Evolutionary conservation across 1,284 basidiomycete species (phyloP).

Genomic region (Ganoderma meredithae): DNA sequence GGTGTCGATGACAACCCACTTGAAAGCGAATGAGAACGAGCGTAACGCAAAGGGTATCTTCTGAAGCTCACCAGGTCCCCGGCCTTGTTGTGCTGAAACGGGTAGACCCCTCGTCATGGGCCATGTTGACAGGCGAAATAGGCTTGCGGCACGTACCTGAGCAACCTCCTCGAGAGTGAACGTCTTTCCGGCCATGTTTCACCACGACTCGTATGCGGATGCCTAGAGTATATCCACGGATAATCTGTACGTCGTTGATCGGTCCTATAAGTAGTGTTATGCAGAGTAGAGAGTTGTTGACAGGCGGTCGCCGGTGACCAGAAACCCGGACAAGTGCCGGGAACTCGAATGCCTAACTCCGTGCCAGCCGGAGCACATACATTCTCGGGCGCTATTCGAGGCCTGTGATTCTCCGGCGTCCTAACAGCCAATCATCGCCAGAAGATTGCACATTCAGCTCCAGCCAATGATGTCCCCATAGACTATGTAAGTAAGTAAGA

Average conservation of each 20-base stretch:
- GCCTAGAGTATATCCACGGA: neutral
- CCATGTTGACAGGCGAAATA: neutral
- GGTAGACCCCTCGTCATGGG: neutral
- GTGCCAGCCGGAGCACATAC: neutral
- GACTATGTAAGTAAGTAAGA: too few relatives aligned
- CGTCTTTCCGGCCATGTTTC: conserved; percentile 23
- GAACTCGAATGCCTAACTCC: neutral
- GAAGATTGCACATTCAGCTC: neutral
- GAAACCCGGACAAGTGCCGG: neutral
- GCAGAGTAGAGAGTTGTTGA: neutral
- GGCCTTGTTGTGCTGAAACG: conserved; percentile 74
- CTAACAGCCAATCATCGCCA: neutral
- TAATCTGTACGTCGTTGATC: neutral
- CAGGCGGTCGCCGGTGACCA: neutral
- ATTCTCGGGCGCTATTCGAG: neutral
- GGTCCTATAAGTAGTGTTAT: neutral
- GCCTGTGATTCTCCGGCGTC: conserved; percentile 1
- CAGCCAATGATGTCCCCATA: too few relatives aligned
- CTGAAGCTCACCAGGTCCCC: conserved; percentile 65
- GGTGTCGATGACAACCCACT: conserved; percentile 75
- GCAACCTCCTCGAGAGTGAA: conserved; percentile 57
- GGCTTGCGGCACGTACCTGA: conserved; percentile 47
- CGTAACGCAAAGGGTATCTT: neutral
- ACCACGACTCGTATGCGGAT: neutral
- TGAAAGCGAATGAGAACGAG: conserved; percentile 2